A percentile compares a stretch with the other conserved stretches of the same genome.
These are phyloP conservation scores for Smittium culicis DNA, from an alignment of 371 early-diverging fungal genomes.

Conservation along the genomic window DNA sequence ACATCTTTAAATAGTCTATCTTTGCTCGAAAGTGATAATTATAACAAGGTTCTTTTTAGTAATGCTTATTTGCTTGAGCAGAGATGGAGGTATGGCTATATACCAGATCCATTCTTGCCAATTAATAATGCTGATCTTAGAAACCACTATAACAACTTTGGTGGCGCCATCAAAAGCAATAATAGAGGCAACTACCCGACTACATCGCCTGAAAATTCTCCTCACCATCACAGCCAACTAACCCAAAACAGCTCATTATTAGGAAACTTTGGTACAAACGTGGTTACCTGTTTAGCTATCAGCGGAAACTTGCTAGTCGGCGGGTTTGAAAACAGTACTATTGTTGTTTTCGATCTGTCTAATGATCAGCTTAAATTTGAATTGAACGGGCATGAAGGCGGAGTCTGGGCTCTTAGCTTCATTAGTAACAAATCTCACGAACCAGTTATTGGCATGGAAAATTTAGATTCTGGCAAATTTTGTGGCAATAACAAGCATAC, in stretches of 20 bases:
- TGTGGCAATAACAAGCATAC: too few relatives aligned
- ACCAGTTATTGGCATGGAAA: neutral
- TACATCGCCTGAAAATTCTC: neutral
- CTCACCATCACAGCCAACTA: neutral
- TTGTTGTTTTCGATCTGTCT: slow-evolving; percentile 72
- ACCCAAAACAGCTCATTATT: neutral
- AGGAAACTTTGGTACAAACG: slow-evolving; percentile 54
- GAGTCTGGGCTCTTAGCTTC: slow-evolving; percentile 95
- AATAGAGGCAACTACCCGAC: neutral
- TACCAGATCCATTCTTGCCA: slow-evolving; percentile 56
- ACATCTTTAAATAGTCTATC: too few relatives aligned
- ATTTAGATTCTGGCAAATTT: too few relatives aligned
- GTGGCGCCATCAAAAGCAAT: neutral
- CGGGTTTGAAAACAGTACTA: slow-evolving; percentile 75
- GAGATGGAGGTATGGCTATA: slow-evolving; percentile 67
- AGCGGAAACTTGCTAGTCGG: slow-evolving; percentile 82
- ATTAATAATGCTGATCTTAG: too few relatives aligned
- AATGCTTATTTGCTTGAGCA: slow-evolving; percentile 55
- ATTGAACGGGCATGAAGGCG: slow-evolving; percentile 89
- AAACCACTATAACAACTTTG: neutral
- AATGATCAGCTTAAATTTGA: slow-evolving; percentile 52
- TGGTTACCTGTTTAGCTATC: slow-evolving; percentile 91
- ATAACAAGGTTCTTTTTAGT: slow-evolving; percentile 63
- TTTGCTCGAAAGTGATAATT: slow-evolving; percentile 22
- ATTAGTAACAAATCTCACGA: slow-evolving; percentile 38